A percentile compares a stretch with the other conserved stretches of the same genome.
These are phyloP conservation scores for Gelatoporia subvermispora DNA, from an alignment of 768 basidiomycete species.

Conservation along the genomic window DNA sequence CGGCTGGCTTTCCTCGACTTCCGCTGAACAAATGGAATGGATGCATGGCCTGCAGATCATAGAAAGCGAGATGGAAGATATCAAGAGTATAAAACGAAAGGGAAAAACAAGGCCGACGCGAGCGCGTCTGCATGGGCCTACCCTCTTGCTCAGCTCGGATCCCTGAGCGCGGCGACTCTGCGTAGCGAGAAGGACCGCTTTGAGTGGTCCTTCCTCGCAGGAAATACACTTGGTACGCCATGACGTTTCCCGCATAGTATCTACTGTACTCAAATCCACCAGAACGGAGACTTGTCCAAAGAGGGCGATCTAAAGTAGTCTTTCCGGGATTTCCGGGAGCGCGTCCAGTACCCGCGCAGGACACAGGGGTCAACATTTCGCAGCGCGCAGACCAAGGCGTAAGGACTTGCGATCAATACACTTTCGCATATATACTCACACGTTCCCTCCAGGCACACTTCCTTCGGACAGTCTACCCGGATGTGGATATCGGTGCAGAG, in stretches of 20 bases:
- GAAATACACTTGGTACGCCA: slow-evolving; percentile 23
- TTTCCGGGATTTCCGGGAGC: slow-evolving; percentile 56
- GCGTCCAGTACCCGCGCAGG: slow-evolving; percentile 25
- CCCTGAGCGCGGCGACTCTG: slow-evolving; percentile 53
- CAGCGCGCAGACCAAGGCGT: slow-evolving; percentile 68
- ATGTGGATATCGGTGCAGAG: slow-evolving; percentile 68
- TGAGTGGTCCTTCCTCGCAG: slow-evolving; percentile 47
- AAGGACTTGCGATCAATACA: slow-evolving; percentile 15
- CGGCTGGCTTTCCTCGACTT: neutral
- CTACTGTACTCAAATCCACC: slow-evolving; percentile 2
- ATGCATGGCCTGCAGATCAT: slow-evolving; percentile 62
- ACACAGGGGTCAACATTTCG: slow-evolving; percentile 21
- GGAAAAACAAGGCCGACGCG: slow-evolving; percentile 28
- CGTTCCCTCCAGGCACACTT: slow-evolving; percentile 53
- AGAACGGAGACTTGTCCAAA: slow-evolving; percentile 29
- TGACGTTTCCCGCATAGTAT: no score
- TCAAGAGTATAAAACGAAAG: slow-evolving; percentile 7
- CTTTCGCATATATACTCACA: neutral
- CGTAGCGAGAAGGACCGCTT: slow-evolving; percentile 37
- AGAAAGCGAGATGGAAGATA: slow-evolving; percentile 17
- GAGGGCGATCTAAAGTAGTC: slow-evolving; percentile 34
- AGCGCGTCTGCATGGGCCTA: slow-evolving; percentile 32
- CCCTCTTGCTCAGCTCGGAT: slow-evolving; percentile 54
- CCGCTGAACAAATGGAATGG: slow-evolving; percentile 59
- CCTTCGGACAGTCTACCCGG: slow-evolving; percentile 65